These are phyloP conservation scores for Dalbergia cochinchinensis DNA, from an alignment of 306 rosid species.

Conservation along the genomic window DNA sequence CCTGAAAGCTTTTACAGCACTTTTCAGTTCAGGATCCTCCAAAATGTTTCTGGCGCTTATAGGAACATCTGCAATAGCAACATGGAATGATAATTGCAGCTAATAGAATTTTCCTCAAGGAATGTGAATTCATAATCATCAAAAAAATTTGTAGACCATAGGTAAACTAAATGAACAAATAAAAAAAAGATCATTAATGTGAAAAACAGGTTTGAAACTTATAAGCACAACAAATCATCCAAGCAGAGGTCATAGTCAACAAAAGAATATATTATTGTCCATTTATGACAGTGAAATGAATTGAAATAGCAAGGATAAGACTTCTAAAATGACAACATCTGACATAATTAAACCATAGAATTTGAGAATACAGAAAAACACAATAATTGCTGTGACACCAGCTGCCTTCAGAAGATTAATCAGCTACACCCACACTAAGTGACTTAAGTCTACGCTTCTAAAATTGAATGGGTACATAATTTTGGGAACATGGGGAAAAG, in stretches of 20 bases:
- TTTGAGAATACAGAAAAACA: constrained; percentile 17
- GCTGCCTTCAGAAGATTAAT: constrained; percentile 24
- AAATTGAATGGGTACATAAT: background rate
- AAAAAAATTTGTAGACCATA: constrained; percentile 19
- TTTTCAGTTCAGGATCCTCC: constrained; percentile 85
- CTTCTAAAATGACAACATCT: background rate
- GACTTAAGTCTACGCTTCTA: background rate
- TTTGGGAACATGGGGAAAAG: constrained; percentile 14
- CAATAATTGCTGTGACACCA: background rate
- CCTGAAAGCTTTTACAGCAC: constrained; percentile 90
- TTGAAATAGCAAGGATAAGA: constrained; percentile 16
- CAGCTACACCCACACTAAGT: background rate
- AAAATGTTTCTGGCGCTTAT: constrained; percentile 84
- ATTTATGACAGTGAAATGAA: background rate
- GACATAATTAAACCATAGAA: background rate
- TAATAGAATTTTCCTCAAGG: constrained; percentile 11
- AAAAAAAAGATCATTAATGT: constrained; percentile 3
- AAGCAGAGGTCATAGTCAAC: background rate
- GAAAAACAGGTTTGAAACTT: constrained; percentile 17
- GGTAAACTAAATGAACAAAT: constrained; percentile 12
- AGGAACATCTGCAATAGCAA: constrained; percentile 77
- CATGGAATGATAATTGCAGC: constrained; percentile 13
- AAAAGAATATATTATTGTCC: constrained; percentile 10
- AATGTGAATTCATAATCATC: constrained; percentile 20
- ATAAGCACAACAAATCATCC: constrained; percentile 3